These are phyloP conservation scores for Aquilaria yunnanensis DNA, from an alignment of 345 rosid genomes.

Conservation along the genomic window DNA sequence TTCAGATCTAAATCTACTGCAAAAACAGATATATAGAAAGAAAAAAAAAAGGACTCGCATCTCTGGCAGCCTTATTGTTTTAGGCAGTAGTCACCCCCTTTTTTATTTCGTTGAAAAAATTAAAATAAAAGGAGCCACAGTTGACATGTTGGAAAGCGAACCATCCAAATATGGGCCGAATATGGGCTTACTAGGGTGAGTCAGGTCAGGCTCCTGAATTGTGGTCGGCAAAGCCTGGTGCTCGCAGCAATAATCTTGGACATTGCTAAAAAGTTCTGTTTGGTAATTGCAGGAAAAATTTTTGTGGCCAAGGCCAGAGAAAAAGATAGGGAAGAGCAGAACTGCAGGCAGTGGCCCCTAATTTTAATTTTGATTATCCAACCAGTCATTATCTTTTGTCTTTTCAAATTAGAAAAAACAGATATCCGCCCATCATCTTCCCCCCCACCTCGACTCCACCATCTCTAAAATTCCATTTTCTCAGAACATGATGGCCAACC, in stretches of 20 bases:
- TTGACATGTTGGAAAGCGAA: too few relatives aligned
- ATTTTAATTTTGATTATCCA: neutral
- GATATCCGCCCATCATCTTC: slow-evolving; percentile 18
- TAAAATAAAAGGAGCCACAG: neutral
- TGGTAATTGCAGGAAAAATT: slow-evolving; percentile 1
- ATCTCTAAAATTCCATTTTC: slow-evolving; percentile 40
- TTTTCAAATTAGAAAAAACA: slow-evolving; percentile 29
- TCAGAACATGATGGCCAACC: slow-evolving; percentile 60
- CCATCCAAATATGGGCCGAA: too few relatives aligned
- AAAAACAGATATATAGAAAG: neutral
- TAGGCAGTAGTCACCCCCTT: too few relatives aligned
- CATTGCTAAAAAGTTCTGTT: slow-evolving; percentile 9
- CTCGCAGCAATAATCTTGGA: neutral
- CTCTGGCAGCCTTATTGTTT: too few relatives aligned
- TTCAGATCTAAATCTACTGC: slow-evolving; percentile 8
- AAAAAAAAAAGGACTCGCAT: neutral
- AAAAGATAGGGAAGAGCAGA: slow-evolving; percentile 13
- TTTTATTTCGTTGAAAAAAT: neutral
- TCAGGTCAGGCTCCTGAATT: neutral
- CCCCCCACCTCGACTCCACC: slow-evolving; percentile 8
- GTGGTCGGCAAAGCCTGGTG: neutral
- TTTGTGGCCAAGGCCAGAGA: neutral
- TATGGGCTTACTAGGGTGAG: too few relatives aligned
- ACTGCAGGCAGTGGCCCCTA: slow-evolving; percentile 16
- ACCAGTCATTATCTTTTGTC: slow-evolving; percentile 3